Evolutionary conservation across 2,329 filamentous ascomycete genomes (phyloP).

Genomic region (Pseudocercospora fuligena): DNA sequence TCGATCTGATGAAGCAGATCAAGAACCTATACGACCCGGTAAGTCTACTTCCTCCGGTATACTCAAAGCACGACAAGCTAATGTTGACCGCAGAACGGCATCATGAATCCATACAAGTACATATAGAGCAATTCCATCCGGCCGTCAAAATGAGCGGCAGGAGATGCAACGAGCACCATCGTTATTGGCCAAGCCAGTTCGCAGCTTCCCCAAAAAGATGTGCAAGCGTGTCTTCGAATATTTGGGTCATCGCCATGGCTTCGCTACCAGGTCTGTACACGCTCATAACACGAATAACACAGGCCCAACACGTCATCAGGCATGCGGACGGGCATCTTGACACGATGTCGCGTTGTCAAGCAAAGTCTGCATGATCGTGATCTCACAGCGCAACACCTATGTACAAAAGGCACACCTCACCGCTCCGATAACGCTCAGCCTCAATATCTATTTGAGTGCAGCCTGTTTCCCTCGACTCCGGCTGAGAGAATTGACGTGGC

Average conservation of each 20-base stretch:
- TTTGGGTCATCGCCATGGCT: neutral
- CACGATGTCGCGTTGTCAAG: neutral
- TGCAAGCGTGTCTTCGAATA: neutral
- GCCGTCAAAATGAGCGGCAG: neutral
- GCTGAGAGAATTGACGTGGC: neutral
- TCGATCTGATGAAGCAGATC: constrained; percentile 91
- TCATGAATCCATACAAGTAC: constrained; percentile 99
- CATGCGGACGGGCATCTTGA: neutral
- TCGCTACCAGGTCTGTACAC: neutral
- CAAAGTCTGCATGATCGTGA: neutral
- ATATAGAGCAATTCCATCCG: constrained; percentile 53
- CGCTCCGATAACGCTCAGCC: neutral
- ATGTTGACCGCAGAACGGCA: constrained; percentile 72
- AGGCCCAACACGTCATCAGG: neutral
- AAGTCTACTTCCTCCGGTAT: constrained; percentile 49
- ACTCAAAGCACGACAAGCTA: neutral
- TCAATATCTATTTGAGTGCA: neutral
- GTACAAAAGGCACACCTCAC: neutral
- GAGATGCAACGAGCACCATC: neutral
- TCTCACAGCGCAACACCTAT: neutral
- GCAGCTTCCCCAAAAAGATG: neutral
- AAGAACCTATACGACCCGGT: constrained; percentile 95
- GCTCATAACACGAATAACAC: neutral
- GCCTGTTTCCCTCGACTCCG: too few relatives aligned
- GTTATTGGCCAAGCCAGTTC: neutral